Conservation (phyloP, 1,139 yeast genomes). For the Candida tunisiensis region DNA sequence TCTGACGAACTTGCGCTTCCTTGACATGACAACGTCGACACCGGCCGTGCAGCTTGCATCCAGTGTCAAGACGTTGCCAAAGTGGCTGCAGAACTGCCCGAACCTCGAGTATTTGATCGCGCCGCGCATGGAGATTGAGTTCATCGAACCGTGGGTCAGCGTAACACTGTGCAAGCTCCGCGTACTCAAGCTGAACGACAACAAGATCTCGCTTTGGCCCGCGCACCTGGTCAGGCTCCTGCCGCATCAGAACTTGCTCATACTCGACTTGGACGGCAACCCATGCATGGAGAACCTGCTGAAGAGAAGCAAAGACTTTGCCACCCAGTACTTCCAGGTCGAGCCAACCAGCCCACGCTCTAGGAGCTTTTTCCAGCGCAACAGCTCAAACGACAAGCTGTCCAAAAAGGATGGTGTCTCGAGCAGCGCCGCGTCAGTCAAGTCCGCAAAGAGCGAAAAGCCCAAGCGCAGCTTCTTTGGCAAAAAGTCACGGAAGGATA, state of each 20-base stretch:
- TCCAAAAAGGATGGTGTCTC: too few relatives aligned
- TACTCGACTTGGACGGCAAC: constrained; percentile 16
- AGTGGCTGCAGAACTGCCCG: constrained; percentile 12
- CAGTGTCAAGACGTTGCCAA: constrained; percentile 14
- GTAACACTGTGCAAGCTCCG: constrained; percentile 9
- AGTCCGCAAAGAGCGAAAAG: not conserved
- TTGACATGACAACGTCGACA: constrained; percentile 10
- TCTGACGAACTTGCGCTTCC: too few relatives aligned
- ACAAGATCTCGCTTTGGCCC: constrained; percentile 17
- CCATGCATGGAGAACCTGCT: constrained; percentile 13
- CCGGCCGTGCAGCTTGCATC: constrained; percentile 8
- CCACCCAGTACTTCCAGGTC: too few relatives aligned
- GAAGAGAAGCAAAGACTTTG: too few relatives aligned
- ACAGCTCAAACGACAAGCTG: too few relatives aligned
- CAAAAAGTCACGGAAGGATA: too few relatives aligned
- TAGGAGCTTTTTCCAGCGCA: too few relatives aligned
- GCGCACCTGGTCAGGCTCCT: constrained; percentile 12
- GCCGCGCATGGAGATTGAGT: constrained; percentile 10
- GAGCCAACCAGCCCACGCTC: too few relatives aligned
- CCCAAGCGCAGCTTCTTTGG: not conserved
- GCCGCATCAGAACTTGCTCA: constrained; percentile 10
- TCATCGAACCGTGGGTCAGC: constrained; percentile 16
- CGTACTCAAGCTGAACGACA: constrained; percentile 11
- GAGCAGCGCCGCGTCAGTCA: too few relatives aligned
- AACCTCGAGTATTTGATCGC: constrained; percentile 12